Conservation (phyloP, 2,329 filamentous ascomycete genomes). For the Neodidymelliopsis sp. region DNA sequence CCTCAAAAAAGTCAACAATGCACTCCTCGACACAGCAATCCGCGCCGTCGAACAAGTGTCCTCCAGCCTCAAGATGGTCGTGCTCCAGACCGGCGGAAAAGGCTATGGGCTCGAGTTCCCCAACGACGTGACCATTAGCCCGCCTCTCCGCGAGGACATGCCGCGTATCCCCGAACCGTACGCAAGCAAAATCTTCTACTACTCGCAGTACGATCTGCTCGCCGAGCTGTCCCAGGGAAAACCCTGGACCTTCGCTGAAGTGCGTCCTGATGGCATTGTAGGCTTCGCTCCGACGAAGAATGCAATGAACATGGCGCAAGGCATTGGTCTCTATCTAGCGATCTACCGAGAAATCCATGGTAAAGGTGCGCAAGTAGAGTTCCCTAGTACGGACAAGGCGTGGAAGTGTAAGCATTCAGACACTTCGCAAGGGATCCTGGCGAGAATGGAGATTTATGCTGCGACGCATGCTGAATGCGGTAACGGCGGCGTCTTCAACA, state of each 20-base stretch:
- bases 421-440: conserved; percentile 50
- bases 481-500: conserved; percentile 51
- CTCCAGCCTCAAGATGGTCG: background rate
- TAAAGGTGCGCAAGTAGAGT: conserved; percentile 46
- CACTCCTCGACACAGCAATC: background rate
- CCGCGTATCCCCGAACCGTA: conserved; percentile 34
- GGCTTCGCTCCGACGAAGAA: conserved; percentile 53
- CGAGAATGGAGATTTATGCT: conserved; percentile 52
- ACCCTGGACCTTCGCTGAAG: conserved; percentile 52
- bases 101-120: conserved; percentile 2
- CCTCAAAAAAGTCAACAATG: background rate
- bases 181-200: conserved; percentile 51
- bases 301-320: conserved; percentile 48
- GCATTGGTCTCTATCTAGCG: conserved; percentile 49
- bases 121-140: conserved; percentile 1
- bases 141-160: background rate
- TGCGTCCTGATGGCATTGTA: conserved; percentile 52
- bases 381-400: conserved; percentile 48
- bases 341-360: conserved; percentile 51
- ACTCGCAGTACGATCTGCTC: conserved; percentile 52
- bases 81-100: conserved; percentile 9
- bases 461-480: conserved; percentile 42
- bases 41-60: conserved; percentile 3
- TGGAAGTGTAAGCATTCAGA: conserved; percentile 50
- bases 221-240: conserved; percentile 44